phyloP scores from a whole-genome alignment of 202 grass and related monocot species.

The Tripidium arundinaceum region DNA sequence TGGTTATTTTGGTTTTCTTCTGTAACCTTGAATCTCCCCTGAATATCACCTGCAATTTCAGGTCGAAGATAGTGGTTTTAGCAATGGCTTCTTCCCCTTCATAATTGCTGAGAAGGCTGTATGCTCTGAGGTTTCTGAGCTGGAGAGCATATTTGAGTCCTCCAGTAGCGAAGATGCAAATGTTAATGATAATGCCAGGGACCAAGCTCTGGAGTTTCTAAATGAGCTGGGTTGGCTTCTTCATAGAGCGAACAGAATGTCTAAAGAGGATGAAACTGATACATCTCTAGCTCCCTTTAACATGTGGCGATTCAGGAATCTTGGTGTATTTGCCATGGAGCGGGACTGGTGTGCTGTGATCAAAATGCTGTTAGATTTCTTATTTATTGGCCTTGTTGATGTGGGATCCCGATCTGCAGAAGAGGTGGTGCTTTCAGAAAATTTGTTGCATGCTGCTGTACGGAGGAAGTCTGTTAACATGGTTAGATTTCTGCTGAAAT shows the following conservation, averaged over 20 bases:
- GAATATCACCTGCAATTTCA: constrained; percentile 36
- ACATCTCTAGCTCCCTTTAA: constrained; percentile 33
- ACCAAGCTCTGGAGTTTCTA: constrained; percentile 80
- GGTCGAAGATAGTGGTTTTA: constrained; percentile 89
- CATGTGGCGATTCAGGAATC: constrained; percentile 66
- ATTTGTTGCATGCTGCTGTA: constrained; percentile 73
- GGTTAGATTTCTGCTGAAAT: constrained; percentile 71
- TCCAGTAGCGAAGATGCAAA: constrained; percentile 31
- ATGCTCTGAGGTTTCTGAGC: constrained; percentile 86
- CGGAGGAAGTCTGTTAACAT: constrained; percentile 55
- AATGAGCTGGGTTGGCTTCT: constrained; percentile 96
- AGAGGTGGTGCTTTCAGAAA: constrained; percentile 67
- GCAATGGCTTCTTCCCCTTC: constrained; percentile 88
- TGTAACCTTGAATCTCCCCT: constrained; percentile 14
- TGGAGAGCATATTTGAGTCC: constrained; percentile 68
- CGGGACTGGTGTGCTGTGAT: constrained; percentile 82
- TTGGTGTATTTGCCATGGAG: constrained; percentile 70
- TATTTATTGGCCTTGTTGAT: constrained; percentile 78
- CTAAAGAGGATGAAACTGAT: constrained; percentile 33
- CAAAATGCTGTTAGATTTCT: constrained; percentile 71
- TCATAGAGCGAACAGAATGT: constrained; percentile 51
- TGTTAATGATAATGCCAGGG: constrained; percentile 40
- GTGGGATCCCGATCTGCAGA: constrained; percentile 54
- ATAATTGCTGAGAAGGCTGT: constrained; percentile 93
- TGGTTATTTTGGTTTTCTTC: constrained; percentile 22